Conservation (phyloP, 1,139 yeast genomes). For the Pichia sorboxylosa region DNA sequence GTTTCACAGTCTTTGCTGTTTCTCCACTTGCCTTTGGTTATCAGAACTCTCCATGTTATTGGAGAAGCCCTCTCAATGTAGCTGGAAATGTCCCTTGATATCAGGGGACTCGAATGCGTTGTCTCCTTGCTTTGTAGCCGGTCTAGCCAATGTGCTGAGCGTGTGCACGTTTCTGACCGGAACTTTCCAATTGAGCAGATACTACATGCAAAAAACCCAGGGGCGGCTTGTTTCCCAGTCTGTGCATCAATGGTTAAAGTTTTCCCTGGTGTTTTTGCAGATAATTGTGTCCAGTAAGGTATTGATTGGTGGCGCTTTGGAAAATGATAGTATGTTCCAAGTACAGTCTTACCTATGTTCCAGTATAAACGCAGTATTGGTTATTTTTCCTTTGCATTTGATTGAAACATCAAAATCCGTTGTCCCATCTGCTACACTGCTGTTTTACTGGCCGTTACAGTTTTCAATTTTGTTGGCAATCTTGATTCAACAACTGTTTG, state of each 20-base stretch:
- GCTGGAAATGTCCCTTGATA: conserved; percentile 1
- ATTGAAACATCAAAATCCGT: conserved; percentile 28
- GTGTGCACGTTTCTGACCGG: conserved; percentile 23
- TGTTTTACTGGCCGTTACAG: conserved; percentile 34
- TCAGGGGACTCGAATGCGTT: conserved; percentile 33
- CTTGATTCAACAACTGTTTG: conserved; percentile 19
- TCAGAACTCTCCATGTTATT: too few relatives aligned
- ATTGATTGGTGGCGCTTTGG: conserved; percentile 1
- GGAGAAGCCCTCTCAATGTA: too few relatives aligned
- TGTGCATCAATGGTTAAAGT: conserved; percentile 10
- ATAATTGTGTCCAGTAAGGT: conserved; percentile 3
- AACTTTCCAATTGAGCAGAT: conserved; percentile 16
- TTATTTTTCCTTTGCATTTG: conserved; percentile 32
- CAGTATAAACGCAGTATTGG: conserved; percentile 2
- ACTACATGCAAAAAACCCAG: conserved; percentile 15
- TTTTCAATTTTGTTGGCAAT: conserved; percentile 22
- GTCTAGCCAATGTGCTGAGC: conserved; percentile 19
- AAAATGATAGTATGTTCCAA: not conserved
- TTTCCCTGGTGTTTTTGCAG: conserved; percentile 10
- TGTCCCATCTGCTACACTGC: conserved; percentile 27
- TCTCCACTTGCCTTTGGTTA: too few relatives aligned
- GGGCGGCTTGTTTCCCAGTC: conserved; percentile 12
- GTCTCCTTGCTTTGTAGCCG: conserved; percentile 43
- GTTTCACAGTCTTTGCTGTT: too few relatives aligned
- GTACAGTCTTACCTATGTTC: not conserved